Evolutionary conservation across 352 stramenopile genomes (phyloP), one percentile per base, ranked within the genome.

Genomic region (Phytopythium cucurbitacearum): DNA sequence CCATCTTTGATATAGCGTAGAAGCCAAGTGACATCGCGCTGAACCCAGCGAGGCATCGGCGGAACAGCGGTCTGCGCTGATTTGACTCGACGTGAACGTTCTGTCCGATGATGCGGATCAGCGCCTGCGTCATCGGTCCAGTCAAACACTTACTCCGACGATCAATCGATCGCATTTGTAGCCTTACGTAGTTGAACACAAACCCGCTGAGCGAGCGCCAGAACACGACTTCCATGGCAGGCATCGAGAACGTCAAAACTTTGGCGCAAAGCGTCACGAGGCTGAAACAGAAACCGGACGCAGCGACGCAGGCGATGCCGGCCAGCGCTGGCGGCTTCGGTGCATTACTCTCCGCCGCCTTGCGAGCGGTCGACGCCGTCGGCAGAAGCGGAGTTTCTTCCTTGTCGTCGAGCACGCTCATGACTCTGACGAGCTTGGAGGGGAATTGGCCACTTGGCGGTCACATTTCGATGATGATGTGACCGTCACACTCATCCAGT

Each of bases 171-270:
- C 48, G 28, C 58, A 2, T 33, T 28, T 42, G 8, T 32, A 28
- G 15, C 7, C 15, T 48, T 40, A 28, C 21, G 21, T 28, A 85
- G 50, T 87, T 91, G 56, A 74, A 69, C 15, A 73, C n/a, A 35
- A 83, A 67, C 9, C 78, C 69, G 32, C 70, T 65, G n/a, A 70
- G 11, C 1, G 76, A 87, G 43, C 78, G 76, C 81, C 78, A 91
- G 59, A 91, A 86, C 34, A 87, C 71, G 40, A 68, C 75, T 45
- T 89, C 81, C 76, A 89, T 87, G 11, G 81, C 80, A 12, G 78
- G 77, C 59, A 89, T 85, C 40, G 61, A 71, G 62, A n/a, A n/a
- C n/a, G n/a, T n/a, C n/a, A n/a, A n/a, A n/a, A n/a, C n/a, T n/a
- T n/a, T n/a, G n/a, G n/a, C n/a, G n/a, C n/a, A n/a, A n/a, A n/a